Conservation (phyloP, 1,284 basidiomycete genomes). For the Naganishia albida region DNA sequence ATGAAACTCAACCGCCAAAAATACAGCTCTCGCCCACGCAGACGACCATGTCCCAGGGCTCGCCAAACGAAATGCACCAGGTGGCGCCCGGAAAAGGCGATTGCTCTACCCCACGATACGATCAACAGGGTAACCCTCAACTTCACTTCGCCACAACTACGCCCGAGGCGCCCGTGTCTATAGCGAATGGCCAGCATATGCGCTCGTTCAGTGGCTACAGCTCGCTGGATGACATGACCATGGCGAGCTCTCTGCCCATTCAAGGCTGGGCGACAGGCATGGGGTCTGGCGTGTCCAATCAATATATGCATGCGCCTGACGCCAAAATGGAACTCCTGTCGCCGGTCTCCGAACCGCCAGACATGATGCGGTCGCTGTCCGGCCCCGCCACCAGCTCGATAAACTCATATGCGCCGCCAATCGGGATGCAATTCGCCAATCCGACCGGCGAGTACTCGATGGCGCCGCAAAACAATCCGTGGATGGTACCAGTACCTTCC, state of each 20-base stretch:
- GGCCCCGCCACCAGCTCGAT: conserved; percentile 1
- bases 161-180: background rate
- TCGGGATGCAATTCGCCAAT: conserved; percentile 3
- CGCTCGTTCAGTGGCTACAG: conserved; percentile 8
- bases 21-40: conserved; percentile 10
- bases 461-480: background rate
- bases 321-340: conserved; percentile 17
- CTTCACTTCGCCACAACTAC: background rate
- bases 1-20: conserved; percentile 1
- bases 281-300: background rate
- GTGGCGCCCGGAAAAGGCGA: background rate
- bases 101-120: background rate
- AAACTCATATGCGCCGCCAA: conserved; percentile 1
- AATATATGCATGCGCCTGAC: conserved; percentile 3
- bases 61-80: background rate
- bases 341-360: background rate
- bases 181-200: background rate
- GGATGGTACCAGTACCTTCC: conserved; percentile 6
- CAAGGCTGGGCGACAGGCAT: background rate
- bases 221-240: background rate
- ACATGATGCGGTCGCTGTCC: conserved; percentile 11
- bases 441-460: background rate
- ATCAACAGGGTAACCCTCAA: background rate
- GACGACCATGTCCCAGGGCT: conserved; percentile 6
- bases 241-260: conserved; percentile 6